Base-by-base conservation (phyloP, 352 stramenopile species). In the Phytophthora vignae region DNA sequence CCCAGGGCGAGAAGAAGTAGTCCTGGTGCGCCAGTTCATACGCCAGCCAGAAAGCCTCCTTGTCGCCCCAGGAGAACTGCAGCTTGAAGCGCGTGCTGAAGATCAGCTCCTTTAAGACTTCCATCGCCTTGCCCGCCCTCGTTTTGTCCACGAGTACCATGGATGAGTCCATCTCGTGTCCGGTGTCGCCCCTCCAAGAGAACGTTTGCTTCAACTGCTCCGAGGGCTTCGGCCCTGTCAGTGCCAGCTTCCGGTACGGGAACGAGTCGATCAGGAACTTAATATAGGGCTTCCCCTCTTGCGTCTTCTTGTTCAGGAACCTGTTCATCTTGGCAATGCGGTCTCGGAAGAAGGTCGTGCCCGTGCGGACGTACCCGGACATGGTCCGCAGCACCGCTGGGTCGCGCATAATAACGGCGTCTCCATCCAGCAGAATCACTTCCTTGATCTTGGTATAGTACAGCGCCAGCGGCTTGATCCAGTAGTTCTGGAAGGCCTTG, bases 291-390 rank as follows among this genome's bases (percentile, higher is more conserved):
- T 63, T 79, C 25, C 79, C 73, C 12, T 77, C 48, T 2, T 76
- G 63, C 53, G 77, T 70, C 62, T 66, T 78, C 19, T 66, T 74
- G 49, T 71, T 75, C 11, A 79, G 33, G 14, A 80, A 77, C 22
- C 62, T 74, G 57, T 76, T 72, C 64, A 84, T 78, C 58, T 73
- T 73, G 40, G 79, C 73, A 31, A 87, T 69, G 22, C 81, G 82
- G 66, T 93, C 85, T 46, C 89, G 86, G 57, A 92, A 92, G 62
- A 92, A 92, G 12, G 84, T 77, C 53, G 85, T 91, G 10, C 83
- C 83, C 8, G 65, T 87, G 11, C 60, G 42, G 14, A 69, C 14
- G 64, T 93, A 93, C 22, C 69, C 78, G 0, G 64, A 68, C 55
- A 74, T 77, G 15, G 50, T 31, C 12, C 79, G 68, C 12, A 92